Base-by-base conservation (phyloP, 2,329 filamentous ascomycete genomes). In the Cercospora berteroae region DNA sequence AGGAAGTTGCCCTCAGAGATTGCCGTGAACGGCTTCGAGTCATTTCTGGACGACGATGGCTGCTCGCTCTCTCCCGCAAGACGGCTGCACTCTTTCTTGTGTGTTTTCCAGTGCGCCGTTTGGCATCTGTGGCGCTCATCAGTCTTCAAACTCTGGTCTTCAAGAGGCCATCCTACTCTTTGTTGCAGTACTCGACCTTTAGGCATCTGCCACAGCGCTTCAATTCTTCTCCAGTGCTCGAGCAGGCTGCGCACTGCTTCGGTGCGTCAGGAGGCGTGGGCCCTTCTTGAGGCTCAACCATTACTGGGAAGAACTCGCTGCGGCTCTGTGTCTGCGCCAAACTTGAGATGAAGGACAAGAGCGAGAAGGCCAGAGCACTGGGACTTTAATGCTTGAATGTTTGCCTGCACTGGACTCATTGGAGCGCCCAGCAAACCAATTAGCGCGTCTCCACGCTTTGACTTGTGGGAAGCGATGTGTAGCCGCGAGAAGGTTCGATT, bases 11-110 rank as follows among this genome's bases (percentile, higher is more conserved):
- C 65, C 16, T 69, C 36, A 25, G 56, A 60, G 50, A 72, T 69
- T 12, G 65, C 65, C 2, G 67, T 68, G 65, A 69, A 71, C 0
- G 69, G 68, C 27, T 70, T 65, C 2, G 42, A 44, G 52, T 33
- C 36, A 33, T 23, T 25, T 27, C 39, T 20, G 23, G 50, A 18
- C 25, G 52, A 29, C 9, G 52, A 57, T 16, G 16, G 25, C 56
- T 25, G 13, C n/a, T 8, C 8, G 8, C 18, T 8, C 13, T n/a
- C 33, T 44, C 25, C 31, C 5, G 67, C 62, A 18, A 68, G 25
- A 9, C 36, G 33, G 12, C 33, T 64, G 64, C 77, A 78, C 13
- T 70, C 62, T 52, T 76, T 77, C 69, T 80, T 79, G 74, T 80
- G 77, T 1, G 23, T 57, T 60, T 77, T 77, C 74, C 74, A 78